phyloP scores from a whole-genome alignment of 2,329 filamentous ascomycete genomes.

The Scedosporium dehoogii region DNA sequence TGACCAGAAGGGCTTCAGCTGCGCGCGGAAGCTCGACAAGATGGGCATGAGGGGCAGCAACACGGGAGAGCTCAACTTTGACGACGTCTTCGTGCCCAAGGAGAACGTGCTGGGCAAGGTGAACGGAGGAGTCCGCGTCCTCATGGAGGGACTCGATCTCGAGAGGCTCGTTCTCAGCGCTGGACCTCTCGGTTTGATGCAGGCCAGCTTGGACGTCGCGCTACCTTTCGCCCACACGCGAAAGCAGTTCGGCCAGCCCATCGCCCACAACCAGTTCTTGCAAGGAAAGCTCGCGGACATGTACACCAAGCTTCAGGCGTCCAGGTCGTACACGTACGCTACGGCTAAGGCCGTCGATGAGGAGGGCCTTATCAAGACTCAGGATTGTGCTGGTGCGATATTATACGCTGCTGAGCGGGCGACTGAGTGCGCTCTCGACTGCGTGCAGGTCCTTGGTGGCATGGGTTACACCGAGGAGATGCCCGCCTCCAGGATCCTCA shows the following conservation, averaged over 20 bases:
- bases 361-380: conserved; percentile 60
- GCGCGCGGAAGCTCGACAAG: conserved; percentile 88
- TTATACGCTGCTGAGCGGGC: conserved; percentile 87
- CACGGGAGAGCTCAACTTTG: conserved; percentile 88
- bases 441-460: conserved; percentile 84
- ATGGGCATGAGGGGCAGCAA: conserved; percentile 97
- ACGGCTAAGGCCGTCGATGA: conserved; percentile 77
- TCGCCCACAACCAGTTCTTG: conserved; percentile 86
- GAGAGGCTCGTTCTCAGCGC: conserved; percentile 87
- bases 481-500: conserved; percentile 71
- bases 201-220: conserved; percentile 74
- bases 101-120: conserved; percentile 72
- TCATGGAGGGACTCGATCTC: conserved; percentile 94
- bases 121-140: conserved; percentile 75
- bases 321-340: conserved; percentile 76
- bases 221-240: conserved; percentile 84
- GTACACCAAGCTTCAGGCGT: conserved; percentile 86
- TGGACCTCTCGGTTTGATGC: conserved; percentile 90
- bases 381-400: conserved; percentile 92
- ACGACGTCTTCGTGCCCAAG: conserved; percentile 77
- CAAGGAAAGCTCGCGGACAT: conserved; percentile 93
- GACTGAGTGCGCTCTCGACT: conserved; percentile 77
- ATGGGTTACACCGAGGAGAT: conserved; percentile 97
- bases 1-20: conserved; percentile 64
- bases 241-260: conserved; percentile 77